Base-by-base conservation (phyloP, 148 eudicot genomes). In the Amaranthus hypochondriacus region DNA sequence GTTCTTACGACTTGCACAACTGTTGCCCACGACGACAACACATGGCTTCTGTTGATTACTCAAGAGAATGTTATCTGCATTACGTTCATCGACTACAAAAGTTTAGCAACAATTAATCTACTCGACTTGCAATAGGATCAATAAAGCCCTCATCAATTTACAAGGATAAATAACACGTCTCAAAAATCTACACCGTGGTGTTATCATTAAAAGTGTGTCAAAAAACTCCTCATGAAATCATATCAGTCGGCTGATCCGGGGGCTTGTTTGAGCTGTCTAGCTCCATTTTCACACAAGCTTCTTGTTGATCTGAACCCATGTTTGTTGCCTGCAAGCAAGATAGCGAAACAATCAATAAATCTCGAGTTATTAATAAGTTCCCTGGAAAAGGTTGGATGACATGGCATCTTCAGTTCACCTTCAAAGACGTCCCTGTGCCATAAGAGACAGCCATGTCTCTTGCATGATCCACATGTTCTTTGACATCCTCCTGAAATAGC, bases 231-330 rank as follows among this genome's bases (percentile, higher is more conserved):
- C 76, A 81, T 56, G 72, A 73, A 46, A 70, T 78, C 84, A 59
- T 76, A 13, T 84, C 80, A 75, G 58, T 52, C 18, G 78, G 71
- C 72, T 78, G 86, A 74, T 84, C 88, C 46, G 84, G 55, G 64
- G 80, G 86, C 69, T 71, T 81, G 82, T 68, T 84, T 52, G 77
- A 73, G 79, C 73, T 86, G n/a, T 85, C 90, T 63, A 61, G 83
- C 78, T 84, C 90, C 80, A 77, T 72, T 73, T 83, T 86, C 12
- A 82, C 81, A 54, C 68, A 62, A 12, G 68, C 73, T 59, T 72
- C 75, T 8, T 79, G 67, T 69, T 72, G 81, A 55, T 78, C 87
- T 50, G 80, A 70, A 49, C 71, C 72, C 5, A 70, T 39, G 62
- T 74, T 79, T 18, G 81, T 59, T 67, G 77, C 82, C 90, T 76